These are phyloP conservation scores for Cadophora sp. DNA, from an alignment of 2,329 filamentous ascomycete genomes.

Conservation along the genomic window DNA sequence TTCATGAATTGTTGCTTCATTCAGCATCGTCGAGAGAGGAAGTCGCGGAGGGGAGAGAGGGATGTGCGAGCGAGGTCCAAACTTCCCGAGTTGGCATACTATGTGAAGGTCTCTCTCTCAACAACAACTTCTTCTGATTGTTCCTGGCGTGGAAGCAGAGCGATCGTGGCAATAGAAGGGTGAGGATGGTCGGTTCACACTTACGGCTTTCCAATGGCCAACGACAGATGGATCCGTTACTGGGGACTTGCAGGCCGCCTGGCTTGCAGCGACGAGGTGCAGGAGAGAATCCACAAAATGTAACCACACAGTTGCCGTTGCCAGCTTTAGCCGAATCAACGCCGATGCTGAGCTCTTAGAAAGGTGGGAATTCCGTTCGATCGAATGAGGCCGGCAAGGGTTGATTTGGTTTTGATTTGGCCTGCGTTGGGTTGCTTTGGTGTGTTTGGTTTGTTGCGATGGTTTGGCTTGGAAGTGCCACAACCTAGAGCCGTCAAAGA, in stretches of 20 bases:
- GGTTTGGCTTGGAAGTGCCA: background rate
- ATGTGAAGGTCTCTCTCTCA: conserved; percentile 30
- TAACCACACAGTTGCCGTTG: conserved; percentile 35
- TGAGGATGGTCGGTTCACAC: conserved; percentile 34
- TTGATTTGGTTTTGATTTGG: background rate
- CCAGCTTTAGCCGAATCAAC: conserved; percentile 36
- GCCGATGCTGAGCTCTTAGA: conserved; percentile 27
- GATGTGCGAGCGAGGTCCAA: conserved; percentile 28
- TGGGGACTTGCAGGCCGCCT: conserved; percentile 30
- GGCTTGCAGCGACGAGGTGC: conserved; percentile 35
- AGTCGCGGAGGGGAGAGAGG: conserved; percentile 25
- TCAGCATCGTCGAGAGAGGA: conserved; percentile 36
- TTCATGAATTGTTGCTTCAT: conserved; percentile 37
- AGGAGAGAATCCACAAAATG: conserved; percentile 30
- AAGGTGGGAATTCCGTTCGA: conserved; percentile 18
- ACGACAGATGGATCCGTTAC: conserved; percentile 28
- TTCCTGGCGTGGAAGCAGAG: conserved; percentile 28
- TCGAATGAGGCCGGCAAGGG: conserved; percentile 12
- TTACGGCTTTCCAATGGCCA: conserved; percentile 39
- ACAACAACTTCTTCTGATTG: conserved; percentile 32
- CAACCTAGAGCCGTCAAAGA: background rate
- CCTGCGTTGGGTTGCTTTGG: too few species aligned
- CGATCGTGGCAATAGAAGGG: conserved; percentile 35
- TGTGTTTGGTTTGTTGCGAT: background rate
- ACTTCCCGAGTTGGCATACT: conserved; percentile 37